phyloP scores from a whole-genome alignment of 345 rosid species.

The Salix dunnii region DNA sequence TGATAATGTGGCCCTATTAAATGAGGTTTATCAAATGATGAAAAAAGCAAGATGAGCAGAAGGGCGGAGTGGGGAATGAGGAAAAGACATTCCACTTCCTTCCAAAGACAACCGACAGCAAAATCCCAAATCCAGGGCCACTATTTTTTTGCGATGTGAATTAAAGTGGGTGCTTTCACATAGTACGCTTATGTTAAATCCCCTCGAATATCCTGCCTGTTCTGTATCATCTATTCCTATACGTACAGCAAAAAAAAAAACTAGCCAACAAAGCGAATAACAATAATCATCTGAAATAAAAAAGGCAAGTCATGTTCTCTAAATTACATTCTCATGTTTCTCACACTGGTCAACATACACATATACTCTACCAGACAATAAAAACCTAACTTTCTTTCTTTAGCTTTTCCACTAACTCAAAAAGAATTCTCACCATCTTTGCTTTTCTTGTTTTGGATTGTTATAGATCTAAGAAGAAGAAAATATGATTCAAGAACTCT shows the following conservation, averaged over 20 bases:
- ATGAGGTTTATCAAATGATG: background rate
- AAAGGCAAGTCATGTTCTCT: conserved; percentile 29
- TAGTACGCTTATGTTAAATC: conserved; percentile 23
- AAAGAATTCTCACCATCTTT: conserved; percentile 30
- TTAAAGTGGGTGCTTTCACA: conserved; percentile 19
- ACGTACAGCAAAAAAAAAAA: conserved; percentile 10
- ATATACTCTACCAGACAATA: background rate
- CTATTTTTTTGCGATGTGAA: conserved; percentile 8
- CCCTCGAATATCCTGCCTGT: conserved; percentile 1
- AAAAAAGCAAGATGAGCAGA: background rate
- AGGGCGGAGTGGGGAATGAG: conserved; percentile 23
- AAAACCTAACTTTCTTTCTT: conserved; percentile 30
- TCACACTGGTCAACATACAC: conserved; percentile 25
- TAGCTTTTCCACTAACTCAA: conserved; percentile 41
- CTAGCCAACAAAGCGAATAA: conserved; percentile 19
- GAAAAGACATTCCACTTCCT: conserved; percentile 13
- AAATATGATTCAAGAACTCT: conserved; percentile 69
- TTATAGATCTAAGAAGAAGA: conserved; percentile 47
- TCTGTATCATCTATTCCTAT: conserved; percentile 24
- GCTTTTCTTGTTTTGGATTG: conserved; percentile 61
- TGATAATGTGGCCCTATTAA: background rate
- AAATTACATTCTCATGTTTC: conserved; percentile 10
- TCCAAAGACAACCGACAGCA: conserved; percentile 27
- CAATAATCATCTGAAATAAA: conserved; percentile 13
- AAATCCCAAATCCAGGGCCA: conserved; percentile 34